Base-by-base conservation (phyloP, 2,329 filamentous ascomycete species). In the Ambrosiella beaveri region DNA sequence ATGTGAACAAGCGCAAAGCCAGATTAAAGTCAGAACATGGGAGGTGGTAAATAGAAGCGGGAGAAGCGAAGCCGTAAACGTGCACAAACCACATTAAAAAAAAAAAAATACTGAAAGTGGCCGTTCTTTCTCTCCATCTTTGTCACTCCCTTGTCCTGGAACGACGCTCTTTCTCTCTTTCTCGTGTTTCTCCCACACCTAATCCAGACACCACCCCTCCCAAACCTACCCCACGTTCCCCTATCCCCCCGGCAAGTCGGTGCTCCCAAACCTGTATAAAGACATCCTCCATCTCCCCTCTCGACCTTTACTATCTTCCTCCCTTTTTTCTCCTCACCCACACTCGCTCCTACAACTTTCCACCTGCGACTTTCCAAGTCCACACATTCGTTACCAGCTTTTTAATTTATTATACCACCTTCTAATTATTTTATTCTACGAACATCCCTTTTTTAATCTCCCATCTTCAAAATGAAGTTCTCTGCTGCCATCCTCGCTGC, bases 381-480 rank as follows among this genome's bases (percentile, higher is more conserved):
- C 56, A 60, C 54, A 60, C 59, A 60, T 60, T 60, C 59, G 59
- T 60, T 60, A 60, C 56, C 59, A 60, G 35, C 35, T 40, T 56
- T 56, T 57, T 59, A 59, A 56, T 59, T 40, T 57, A 27, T 36
- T 57, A 40, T 45, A 36, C 54, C n/a, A 52, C 64, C 63, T 67
- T 72, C 65, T 68, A 73, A 64, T 63, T 68, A 68, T 73, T 69
- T 68, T 65, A 68, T 66, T 66, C 61, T 61, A 68, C 71, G 71
- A 71, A 68, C 68, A 68, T 68, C 63, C 70, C 27, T 27, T 27
- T 27, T 19, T 68, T 70, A 72, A 73, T 56, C 72, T 72, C 3
- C 19, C 3, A 5, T 27, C 27, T 72, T 73, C 77, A 82, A 80
- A 69, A 83, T 83, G 80, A 79, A 82, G 78, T 81, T 76, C 78